These are phyloP conservation scores for Leptographium galeiforme DNA, from an alignment of 2,329 filamentous ascomycete species.

Conservation along the genomic window DNA sequence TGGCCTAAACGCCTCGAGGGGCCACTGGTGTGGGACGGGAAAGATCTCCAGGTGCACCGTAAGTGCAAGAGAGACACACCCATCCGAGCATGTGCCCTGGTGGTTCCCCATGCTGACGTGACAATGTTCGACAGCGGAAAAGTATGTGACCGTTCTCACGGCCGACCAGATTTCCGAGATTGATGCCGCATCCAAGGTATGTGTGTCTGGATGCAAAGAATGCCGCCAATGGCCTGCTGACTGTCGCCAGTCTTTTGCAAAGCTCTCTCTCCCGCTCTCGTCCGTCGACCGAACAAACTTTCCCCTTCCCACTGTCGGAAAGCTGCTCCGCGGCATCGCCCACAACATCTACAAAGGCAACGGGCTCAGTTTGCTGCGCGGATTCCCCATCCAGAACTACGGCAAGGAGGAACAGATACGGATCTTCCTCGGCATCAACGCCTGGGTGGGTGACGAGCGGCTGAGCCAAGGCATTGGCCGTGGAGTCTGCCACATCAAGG, in stretches of 20 bases:
- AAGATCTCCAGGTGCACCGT: background rate
- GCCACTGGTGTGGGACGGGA: background rate
- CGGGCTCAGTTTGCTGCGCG: background rate
- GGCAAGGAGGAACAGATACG: background rate
- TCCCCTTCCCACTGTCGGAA: background rate
- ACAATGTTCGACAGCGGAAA: background rate
- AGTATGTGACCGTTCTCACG: background rate
- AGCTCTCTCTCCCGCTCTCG: background rate
- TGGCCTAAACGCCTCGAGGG: background rate
- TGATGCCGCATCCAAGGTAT: background rate
- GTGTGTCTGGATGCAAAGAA: background rate
- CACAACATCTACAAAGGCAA: background rate
- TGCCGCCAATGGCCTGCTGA: background rate
- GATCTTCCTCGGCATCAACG: background rate
- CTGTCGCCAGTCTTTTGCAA: background rate
- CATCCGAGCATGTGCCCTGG: background rate
- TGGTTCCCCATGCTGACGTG: background rate
- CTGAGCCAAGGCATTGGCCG: background rate
- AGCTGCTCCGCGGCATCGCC: background rate
- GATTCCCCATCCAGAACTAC: conserved; percentile 1
- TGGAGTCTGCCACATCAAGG: background rate
- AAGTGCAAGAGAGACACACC: background rate
- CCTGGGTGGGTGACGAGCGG: background rate
- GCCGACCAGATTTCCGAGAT: background rate
- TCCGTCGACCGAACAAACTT: background rate